phyloP scores from a whole-genome alignment of 2,329 filamentous ascomycete genomes.

The Fusarium udum region DNA sequence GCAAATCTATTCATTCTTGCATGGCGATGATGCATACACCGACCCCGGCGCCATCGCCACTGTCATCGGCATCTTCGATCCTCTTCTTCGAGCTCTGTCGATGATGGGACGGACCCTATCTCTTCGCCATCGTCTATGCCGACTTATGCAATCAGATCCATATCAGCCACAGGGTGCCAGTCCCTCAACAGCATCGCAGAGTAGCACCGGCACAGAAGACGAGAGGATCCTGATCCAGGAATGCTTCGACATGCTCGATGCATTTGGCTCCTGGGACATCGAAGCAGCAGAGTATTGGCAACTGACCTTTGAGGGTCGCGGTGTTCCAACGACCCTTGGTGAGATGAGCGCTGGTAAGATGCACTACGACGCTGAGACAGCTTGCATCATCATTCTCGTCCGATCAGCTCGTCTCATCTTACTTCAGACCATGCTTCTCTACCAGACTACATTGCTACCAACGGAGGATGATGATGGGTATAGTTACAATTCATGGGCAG shows the following conservation, averaged over 20 bases:
- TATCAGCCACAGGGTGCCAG: background rate
- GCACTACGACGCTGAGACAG: conserved; percentile 46
- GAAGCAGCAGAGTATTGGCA: conserved; percentile 47
- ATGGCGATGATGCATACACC: conserved; percentile 44
- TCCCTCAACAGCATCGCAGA: background rate
- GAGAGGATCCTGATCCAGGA: conserved; percentile 19
- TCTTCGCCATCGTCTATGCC: conserved; percentile 25
- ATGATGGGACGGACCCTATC: conserved; percentile 44
- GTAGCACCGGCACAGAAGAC: background rate
- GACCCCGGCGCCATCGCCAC: conserved; percentile 46
- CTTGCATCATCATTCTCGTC: conserved; percentile 47
- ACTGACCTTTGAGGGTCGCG: conserved; percentile 43
- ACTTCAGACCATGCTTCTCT: conserved; percentile 43
- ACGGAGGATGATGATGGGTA: background rate
- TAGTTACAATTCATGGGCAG: conserved; percentile 23
- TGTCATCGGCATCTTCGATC: conserved; percentile 44
- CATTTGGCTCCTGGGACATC: conserved; percentile 44
- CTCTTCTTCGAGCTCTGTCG: conserved; percentile 44
- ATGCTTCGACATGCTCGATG: conserved; percentile 45
- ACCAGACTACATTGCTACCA: conserved; percentile 30
- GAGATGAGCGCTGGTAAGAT: conserved; percentile 29
- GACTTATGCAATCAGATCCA: conserved; percentile 1
- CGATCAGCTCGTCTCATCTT: conserved; percentile 46
- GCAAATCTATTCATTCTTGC: conserved; percentile 49
- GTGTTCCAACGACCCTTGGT: conserved; percentile 42